Evolutionary conservation across 768 basidiomycete genomes (phyloP), one percentile per base, ranked within the genome.

Genomic region (Clathrus columnatus): DNA sequence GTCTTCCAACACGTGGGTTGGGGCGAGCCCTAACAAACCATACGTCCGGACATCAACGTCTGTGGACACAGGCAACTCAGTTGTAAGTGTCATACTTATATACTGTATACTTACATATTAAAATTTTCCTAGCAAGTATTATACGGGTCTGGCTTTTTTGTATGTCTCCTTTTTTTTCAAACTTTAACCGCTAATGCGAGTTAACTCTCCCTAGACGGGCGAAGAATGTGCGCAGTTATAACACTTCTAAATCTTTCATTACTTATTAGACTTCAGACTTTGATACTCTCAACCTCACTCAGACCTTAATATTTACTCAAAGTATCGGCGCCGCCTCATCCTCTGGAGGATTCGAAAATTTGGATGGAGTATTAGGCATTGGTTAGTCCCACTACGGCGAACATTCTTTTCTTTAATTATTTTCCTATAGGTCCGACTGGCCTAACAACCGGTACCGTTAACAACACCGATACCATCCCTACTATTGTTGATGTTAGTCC

Each of bases 1-100:
- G 60, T 74, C 69, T 68, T 77, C 69, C 45, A 78, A 79, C 65
- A 80, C 77, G 17, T 83, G 80, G 81, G 62, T 82, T 30, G 80
- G 81, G 42, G 82, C 81, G 2, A 68, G 63, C 57, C n/a, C n/a
- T n/a, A n/a, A n/a, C n/a, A 72, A 69, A 59, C 52, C 65, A 36
- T 84, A 78, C 65, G 68, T 62, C 2, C 71, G 67, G 20, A 79
- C 80, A 1, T 69, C 64, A 47, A 74, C 80, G 2, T 75, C 75
- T 64, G 68, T 71, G 56, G 65, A 61, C 59, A 76, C 74, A 11
- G 69, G 71, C 0, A 64, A 61, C 47, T 62, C 30, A n/a, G 71
- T 70, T 14, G 63, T 67, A 26, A 32, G 5, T 21, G 7, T 48
- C 29, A 41, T 32, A 23, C 0, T 54, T 32, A 61, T 66, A 61